phyloP scores from a whole-genome alignment of 2,329 filamentous ascomycete genomes.

The Phoma sp. region DNA sequence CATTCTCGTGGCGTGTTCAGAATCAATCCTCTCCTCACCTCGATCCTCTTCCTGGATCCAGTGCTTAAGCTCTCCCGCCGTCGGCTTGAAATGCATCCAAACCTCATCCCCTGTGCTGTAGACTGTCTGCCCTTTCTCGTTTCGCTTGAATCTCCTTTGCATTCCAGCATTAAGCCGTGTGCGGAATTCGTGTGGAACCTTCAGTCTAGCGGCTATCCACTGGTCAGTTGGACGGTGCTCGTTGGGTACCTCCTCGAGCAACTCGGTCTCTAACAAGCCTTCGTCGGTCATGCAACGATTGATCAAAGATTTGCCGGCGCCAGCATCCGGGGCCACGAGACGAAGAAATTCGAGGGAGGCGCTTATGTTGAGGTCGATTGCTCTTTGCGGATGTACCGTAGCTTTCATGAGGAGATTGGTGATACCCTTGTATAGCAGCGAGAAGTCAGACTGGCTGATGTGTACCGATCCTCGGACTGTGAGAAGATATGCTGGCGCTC shows the following conservation, averaged over 20 bases:
- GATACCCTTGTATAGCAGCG: conserved; percentile 66
- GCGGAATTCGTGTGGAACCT: conserved; percentile 64
- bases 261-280: conserved; percentile 54
- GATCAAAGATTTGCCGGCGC: conserved; percentile 52
- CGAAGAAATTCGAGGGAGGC: conserved; percentile 68
- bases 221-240: conserved; percentile 64
- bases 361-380: conserved; percentile 68
- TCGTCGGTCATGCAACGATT: conserved; percentile 62
- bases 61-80: conserved; percentile 31
- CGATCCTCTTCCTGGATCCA: conserved; percentile 32
- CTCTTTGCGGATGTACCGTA: conserved; percentile 67
- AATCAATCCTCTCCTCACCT: conserved; percentile 29
- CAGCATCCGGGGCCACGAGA: conserved; percentile 52
- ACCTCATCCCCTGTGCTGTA: conserved; percentile 56
- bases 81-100: conserved; percentile 58
- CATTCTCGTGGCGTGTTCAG: conserved; percentile 18
- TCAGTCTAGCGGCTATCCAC: conserved; percentile 64
- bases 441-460: conserved; percentile 71
- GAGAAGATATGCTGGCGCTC: conserved; percentile 54
- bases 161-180: conserved; percentile 57
- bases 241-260: conserved; percentile 57
- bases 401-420: conserved; percentile 67
- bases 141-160: conserved; percentile 44
- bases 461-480: conserved; percentile 67
- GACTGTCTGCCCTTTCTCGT: conserved; percentile 42